These are phyloP conservation scores for Thecaphora thlaspeos DNA, from an alignment of 1,284 basidiomycete genomes.

Conservation along the genomic window DNA sequence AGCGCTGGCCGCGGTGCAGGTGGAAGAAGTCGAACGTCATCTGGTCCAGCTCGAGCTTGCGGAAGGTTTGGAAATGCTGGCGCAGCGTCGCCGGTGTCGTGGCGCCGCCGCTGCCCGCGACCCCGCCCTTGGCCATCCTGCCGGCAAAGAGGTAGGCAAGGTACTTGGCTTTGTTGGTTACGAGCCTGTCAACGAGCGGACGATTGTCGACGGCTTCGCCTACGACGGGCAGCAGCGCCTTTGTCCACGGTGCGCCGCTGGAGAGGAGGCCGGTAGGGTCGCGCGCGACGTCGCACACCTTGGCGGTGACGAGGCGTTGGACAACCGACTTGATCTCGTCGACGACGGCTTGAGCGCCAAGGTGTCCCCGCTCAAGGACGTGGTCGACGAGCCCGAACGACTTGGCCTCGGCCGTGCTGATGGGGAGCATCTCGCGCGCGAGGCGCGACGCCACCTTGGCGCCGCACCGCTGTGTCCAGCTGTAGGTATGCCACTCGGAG, in stretches of 20 bases:
- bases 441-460: constrained; percentile 51
- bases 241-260: constrained; percentile 37
- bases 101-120: constrained; percentile 11
- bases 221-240: constrained; percentile 10
- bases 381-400: constrained; percentile 32
- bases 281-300: background rate
- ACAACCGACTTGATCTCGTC: constrained; percentile 21
- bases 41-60: constrained; percentile 60
- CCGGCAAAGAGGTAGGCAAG: constrained; percentile 44
- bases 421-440: constrained; percentile 59
- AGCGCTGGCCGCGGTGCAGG: constrained; percentile 56
- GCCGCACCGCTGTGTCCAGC: constrained; percentile 59
- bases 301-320: constrained; percentile 29
- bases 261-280: background rate
- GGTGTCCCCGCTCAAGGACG: constrained; percentile 17
- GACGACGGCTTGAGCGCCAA: constrained; percentile 8
- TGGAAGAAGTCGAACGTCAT: constrained; percentile 62
- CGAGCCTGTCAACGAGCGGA: constrained; percentile 44
- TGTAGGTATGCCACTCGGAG: constrained; percentile 60
- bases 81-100: constrained; percentile 4
- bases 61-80: constrained; percentile 49
- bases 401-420: constrained; percentile 49
- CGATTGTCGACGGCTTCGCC: constrained; percentile 46
- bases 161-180: constrained; percentile 54
- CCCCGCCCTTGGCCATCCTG: background rate